phyloP scores from a whole-genome alignment of 805 yeast species.

The Monosporozyma yasuniensis region DNA sequence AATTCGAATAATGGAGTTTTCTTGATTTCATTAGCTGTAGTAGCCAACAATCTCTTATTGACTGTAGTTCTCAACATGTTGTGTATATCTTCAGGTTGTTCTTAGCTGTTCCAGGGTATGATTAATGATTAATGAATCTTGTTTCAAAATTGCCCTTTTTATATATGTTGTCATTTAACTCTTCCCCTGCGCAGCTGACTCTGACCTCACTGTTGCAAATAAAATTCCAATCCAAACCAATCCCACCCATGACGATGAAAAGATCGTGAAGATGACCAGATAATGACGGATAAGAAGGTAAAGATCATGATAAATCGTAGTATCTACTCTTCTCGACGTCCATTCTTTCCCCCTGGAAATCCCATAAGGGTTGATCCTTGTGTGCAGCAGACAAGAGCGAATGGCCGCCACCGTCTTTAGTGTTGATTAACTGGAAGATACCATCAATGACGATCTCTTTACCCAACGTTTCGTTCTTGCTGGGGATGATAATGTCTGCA shows the following conservation, averaged over 20 bases:
- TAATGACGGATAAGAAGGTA: not conserved
- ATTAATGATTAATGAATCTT: not conserved
- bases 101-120: not conserved
- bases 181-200: not conserved
- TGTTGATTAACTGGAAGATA: constrained; percentile 23
- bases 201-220: not conserved
- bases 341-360: constrained; percentile 25
- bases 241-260: too few relatives aligned
- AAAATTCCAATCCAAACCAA: too few relatives aligned
- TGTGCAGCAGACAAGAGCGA: not conserved
- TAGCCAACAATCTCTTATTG: not conserved
- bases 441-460: constrained; percentile 26
- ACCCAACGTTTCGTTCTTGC: constrained; percentile 22
- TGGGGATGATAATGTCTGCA: constrained; percentile 29
- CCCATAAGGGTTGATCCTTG: constrained; percentile 16
- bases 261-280: not conserved
- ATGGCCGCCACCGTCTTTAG: constrained; percentile 11
- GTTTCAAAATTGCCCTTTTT: not conserved
- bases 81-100: too few relatives aligned
- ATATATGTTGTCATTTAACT: not conserved
- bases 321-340: constrained; percentile 27
- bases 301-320: constrained; percentile 19
- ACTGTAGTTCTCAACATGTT: not conserved
- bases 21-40: constrained; percentile 26
- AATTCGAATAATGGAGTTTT: constrained; percentile 77